Percentiles rank a stretch among this genome's conserved stretches.
Evolutionary conservation across 805 yeast species (phyloP).

Genomic region (Cephaloascus fragrans): DNA sequence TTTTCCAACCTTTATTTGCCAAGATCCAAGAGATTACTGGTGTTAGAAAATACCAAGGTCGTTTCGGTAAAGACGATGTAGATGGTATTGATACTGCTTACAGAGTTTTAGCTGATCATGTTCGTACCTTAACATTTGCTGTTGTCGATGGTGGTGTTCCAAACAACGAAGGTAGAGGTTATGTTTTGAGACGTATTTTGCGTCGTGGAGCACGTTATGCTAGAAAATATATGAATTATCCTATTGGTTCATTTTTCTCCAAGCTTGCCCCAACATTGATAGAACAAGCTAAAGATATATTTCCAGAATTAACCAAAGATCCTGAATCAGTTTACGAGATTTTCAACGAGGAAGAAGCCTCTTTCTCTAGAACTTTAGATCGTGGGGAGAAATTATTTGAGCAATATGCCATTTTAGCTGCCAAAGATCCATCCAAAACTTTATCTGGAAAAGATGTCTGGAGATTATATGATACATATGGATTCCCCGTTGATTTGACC

Average conservation of each 20-base stretch:
- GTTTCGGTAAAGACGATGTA: constrained; percentile 82
- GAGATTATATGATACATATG: constrained; percentile 97
- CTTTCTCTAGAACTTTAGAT: constrained; percentile 91
- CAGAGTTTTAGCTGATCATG: constrained; percentile 97
- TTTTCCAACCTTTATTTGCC: constrained; percentile 79
- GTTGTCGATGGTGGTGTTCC: constrained; percentile 99
- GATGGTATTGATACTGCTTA: constrained; percentile 98
- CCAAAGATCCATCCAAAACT: constrained; percentile 62
- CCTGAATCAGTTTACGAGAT: constrained; percentile 76
- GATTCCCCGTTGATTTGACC: constrained; percentile 97
- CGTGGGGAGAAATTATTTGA: constrained; percentile 97
- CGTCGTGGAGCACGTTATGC: constrained; percentile 98
- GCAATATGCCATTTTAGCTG: constrained; percentile 80
- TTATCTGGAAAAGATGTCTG: constrained; percentile 93
- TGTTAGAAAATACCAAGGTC: constrained; percentile 84
- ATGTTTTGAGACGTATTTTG: constrained; percentile 90
- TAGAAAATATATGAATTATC: constrained; percentile 91
- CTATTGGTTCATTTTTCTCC: constrained; percentile 90
- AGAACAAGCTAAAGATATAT: constrained; percentile 75
- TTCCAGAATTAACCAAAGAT: constrained; percentile 82
- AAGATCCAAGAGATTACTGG: constrained; percentile 90
- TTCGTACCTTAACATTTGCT: constrained; percentile 93
- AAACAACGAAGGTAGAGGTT: constrained; percentile 98
- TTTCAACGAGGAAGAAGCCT: constrained; percentile 90
- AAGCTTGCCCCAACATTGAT: constrained; percentile 88